These are phyloP conservation scores for Sporothrix mexicana DNA, from an alignment of 2,329 filamentous ascomycete genomes.

Conservation along the genomic window DNA sequence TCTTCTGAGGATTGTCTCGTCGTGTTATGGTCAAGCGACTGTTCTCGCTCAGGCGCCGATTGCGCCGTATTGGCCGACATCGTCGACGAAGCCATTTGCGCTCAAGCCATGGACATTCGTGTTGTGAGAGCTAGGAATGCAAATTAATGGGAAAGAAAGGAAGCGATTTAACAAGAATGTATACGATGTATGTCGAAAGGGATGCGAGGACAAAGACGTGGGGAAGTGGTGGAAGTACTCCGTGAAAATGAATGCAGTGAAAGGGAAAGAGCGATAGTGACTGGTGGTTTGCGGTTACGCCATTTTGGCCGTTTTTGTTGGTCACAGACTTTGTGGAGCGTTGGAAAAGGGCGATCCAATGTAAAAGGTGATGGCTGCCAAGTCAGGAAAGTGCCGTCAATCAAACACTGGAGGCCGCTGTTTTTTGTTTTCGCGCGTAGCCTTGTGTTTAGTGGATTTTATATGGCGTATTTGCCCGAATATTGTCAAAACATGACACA, in stretches of 20 bases:
- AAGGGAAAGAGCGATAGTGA: no score
- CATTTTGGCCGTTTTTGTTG: slow-evolving; percentile 15
- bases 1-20: background rate
- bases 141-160: no score
- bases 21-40: background rate
- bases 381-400: background rate
- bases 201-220: background rate
- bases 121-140: background rate
- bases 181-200: background rate
- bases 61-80: slow-evolving; percentile 20
- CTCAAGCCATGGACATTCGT: slow-evolving; percentile 25
- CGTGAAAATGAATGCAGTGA: no score
- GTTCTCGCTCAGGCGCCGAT: background rate
- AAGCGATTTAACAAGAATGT: background rate
- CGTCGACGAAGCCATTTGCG: slow-evolving; percentile 27
- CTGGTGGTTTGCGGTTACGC: background rate
- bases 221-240: background rate
- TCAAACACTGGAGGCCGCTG: background rate
- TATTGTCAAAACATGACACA: no score
- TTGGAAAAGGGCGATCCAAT: background rate
- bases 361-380: slow-evolving; percentile 4
- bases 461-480: no score
- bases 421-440: no score
- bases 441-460: no score
- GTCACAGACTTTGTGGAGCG: background rate